These are phyloP conservation scores for Fusarium continuum DNA, from an alignment of 2,329 filamentous ascomycete genomes.

Conservation along the genomic window DNA sequence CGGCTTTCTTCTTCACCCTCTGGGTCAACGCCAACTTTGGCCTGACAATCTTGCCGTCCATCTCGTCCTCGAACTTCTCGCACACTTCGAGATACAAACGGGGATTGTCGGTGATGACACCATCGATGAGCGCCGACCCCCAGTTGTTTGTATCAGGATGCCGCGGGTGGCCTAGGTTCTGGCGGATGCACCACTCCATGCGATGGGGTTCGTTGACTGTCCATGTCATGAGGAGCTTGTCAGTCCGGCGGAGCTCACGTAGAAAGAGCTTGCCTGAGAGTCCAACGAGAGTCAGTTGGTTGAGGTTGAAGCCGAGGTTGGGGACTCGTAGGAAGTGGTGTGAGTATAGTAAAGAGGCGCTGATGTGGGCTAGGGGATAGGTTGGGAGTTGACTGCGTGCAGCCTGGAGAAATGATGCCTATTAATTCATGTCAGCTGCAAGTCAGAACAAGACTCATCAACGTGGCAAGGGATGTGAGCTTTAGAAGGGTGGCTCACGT, in stretches of 20 bases:
- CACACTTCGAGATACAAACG: slow-evolving; percentile 71
- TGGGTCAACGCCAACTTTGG: slow-evolving; percentile 17
- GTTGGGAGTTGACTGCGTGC: slow-evolving; percentile 69
- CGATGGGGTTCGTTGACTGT: slow-evolving; percentile 81
- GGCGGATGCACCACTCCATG: slow-evolving; percentile 81
- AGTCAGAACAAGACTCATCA: background rate
- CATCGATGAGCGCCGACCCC: slow-evolving; percentile 65
- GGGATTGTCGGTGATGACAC: slow-evolving; percentile 87
- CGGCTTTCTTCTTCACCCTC: slow-evolving; percentile 23
- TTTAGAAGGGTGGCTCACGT: slow-evolving; percentile 55
- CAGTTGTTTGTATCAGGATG: background rate
- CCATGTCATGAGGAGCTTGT: slow-evolving; percentile 78
- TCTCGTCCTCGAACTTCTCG: slow-evolving; percentile 50
- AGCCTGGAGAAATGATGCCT: slow-evolving; percentile 74
- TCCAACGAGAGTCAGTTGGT: slow-evolving; percentile 73
- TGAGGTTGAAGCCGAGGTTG: slow-evolving; percentile 80
- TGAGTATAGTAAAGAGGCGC: slow-evolving; percentile 73
- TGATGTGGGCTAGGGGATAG: slow-evolving; percentile 74
- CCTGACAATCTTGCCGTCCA: slow-evolving; percentile 40
- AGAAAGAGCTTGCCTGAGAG: slow-evolving; percentile 74
- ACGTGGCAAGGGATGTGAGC: background rate
- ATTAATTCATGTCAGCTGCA: slow-evolving; percentile 4
- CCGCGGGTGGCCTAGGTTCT: slow-evolving; percentile 50
- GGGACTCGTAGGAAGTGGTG: slow-evolving; percentile 72
- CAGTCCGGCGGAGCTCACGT: slow-evolving; percentile 57